These are phyloP conservation scores for Calocera viscosa DNA, from an alignment of 768 basidiomycete species.

Conservation along the genomic window DNA sequence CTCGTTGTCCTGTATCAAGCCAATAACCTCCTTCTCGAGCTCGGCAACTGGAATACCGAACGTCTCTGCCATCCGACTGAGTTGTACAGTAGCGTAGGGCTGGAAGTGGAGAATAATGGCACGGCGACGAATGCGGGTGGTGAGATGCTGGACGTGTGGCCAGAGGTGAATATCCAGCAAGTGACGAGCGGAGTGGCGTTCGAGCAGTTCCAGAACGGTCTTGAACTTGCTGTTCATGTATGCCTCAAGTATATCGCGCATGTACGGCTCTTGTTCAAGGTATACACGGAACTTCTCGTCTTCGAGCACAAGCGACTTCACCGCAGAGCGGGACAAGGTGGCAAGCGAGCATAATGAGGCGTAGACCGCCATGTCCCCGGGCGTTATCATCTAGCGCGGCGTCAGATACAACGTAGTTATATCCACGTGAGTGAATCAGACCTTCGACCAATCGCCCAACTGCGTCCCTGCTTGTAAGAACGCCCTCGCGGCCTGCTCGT, in stretches of 20 bases:
- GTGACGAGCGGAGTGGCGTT: conserved; percentile 64
- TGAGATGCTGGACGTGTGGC: conserved; percentile 52
- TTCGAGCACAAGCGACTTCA: conserved; percentile 50
- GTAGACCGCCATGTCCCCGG: conserved; percentile 78
- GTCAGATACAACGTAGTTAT: conserved; percentile 12
- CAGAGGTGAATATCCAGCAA: conserved; percentile 64
- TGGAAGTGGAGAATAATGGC: conserved; percentile 81
- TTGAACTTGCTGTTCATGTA: conserved; percentile 85
- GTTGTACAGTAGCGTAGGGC: conserved; percentile 73
- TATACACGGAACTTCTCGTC: conserved; percentile 60
- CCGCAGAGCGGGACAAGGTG: conserved; percentile 51
- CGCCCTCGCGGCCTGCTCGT: conserved; percentile 64
- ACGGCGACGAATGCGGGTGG: conserved; percentile 56
- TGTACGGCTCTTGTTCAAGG: conserved; percentile 75
- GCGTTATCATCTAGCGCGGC: conserved; percentile 48
- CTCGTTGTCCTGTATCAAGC: conserved; percentile 60
- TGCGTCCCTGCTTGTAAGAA: conserved; percentile 62
- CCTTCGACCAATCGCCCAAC: conserved; percentile 69
- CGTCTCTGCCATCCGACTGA: conserved; percentile 72
- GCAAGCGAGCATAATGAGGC: conserved; percentile 75
- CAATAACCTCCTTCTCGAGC: conserved; percentile 60
- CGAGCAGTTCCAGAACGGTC: conserved; percentile 60
- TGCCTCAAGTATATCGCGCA: conserved; percentile 73
- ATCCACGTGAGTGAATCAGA: conserved; percentile 17
- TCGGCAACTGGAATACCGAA: conserved; percentile 71